Evolutionary conservation across 495 filamentous ascomycete species (phyloP).

Genomic region (Talaromyces ruber): DNA sequence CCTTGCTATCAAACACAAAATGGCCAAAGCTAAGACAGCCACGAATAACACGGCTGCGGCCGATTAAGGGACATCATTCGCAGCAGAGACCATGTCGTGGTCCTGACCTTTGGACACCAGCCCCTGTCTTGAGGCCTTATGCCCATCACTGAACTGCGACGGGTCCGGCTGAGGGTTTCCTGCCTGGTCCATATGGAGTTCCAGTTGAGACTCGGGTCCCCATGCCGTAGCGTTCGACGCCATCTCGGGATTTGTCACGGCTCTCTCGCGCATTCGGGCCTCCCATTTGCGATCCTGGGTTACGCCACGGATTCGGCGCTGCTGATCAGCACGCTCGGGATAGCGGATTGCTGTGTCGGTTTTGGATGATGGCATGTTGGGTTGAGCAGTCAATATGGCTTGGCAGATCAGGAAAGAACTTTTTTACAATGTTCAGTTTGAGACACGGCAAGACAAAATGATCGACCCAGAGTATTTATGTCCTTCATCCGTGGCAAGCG

Average conservation of each 20-base stretch:
- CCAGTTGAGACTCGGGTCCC: conserved; percentile 21
- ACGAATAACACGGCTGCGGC: background rate
- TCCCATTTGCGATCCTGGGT: conserved; percentile 16
- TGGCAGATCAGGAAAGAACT: background rate
- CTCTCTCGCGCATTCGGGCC: conserved; percentile 5
- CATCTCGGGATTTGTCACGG: conserved; percentile 8
- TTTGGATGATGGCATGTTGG: conserved; percentile 20
- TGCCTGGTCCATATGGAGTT: conserved; percentile 18
- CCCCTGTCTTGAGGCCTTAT: conserved; percentile 10
- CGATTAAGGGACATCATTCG: conserved; percentile 2
- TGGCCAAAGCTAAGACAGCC: background rate
- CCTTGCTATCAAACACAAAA: background rate
- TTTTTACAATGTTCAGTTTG: background rate
- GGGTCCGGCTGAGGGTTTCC: conserved; percentile 30
- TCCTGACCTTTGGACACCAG: background rate
- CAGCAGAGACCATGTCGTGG: conserved; percentile 7
- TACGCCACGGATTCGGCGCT: conserved; percentile 14
- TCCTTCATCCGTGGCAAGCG: background rate
- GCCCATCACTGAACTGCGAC: conserved; percentile 14
- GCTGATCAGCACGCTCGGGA: conserved; percentile 14
- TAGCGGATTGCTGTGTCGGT: conserved; percentile 18
- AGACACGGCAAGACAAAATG: background rate
- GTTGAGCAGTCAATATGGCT: background rate
- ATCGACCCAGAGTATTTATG: background rate
- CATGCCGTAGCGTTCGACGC: conserved; percentile 10